Base-by-base conservation (phyloP, 1,284 basidiomycete genomes). In the Golubevia pallescens region DNA sequence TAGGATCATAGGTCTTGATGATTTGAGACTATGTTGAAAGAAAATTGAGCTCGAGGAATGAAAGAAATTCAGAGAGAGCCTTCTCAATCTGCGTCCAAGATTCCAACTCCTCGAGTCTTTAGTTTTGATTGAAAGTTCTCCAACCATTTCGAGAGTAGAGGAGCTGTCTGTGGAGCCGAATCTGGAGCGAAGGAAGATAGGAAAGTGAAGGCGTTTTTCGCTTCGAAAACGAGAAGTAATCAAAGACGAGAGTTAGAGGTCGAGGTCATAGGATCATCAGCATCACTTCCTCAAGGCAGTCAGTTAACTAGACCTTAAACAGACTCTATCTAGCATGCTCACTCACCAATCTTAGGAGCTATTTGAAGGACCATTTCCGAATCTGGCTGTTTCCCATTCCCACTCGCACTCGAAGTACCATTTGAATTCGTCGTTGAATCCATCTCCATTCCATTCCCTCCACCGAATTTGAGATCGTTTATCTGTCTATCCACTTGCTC, bases 91-190 rank as follows among this genome's bases (percentile, higher is more conserved):
- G 71, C 75, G 23, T 75, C 73, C 10, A 83, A 63, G 34, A 75
- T 81, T 0, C 55, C 65, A 2, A 70, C n/a, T 19, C 81, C 81
- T 42, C 81, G 80, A 2, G 75, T 59, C 20, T 70, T 65, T 14
- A 84, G 68, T 60, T 84, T 84, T 54, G 78, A 67, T 60, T 83
- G 71, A 61, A 84, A 75, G 61, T 78, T 74, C 59, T 85, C 75
- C n/a, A 85, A 66, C 82, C 82, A 85, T 54, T 78, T 80, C 57
- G 81, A 77, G 5, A 85, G 62, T 1, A 83, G 63, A 10, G 82
- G 79, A 1, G 75, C 78, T 1, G 82, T 77, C 64, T 85, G 82
- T 5, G 77, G 80, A 3, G 81, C 81, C 20, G 71, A 75, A 54
- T 84, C 81, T 1, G 81, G 81, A 1, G 81, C 80, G 55, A 80